These are phyloP conservation scores for Solidago caesia DNA, from an alignment of 129 eudicot species.

Conservation along the genomic window DNA sequence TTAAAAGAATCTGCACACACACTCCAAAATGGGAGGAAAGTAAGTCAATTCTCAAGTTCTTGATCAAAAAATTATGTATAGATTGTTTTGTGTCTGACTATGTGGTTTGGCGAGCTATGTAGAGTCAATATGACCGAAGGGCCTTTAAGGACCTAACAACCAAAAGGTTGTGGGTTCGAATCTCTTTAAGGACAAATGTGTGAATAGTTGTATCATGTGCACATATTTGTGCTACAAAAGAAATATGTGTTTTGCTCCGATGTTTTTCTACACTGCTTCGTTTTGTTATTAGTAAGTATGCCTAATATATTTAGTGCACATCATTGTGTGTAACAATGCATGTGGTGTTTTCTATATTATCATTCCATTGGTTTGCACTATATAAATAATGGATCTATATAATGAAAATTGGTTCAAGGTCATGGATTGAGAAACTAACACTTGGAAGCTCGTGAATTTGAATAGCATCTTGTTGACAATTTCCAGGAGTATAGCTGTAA, in stretches of 20 bases:
- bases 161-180: too few species aligned
- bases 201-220: too few species aligned
- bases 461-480: slow-evolving; percentile 45
- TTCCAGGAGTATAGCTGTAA: slow-evolving; percentile 38
- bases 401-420: slow-evolving; percentile 2
- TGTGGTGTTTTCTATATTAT: neutral
- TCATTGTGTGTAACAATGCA: too few species aligned
- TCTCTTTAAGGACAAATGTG: too few species aligned
- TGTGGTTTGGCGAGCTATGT: neutral
- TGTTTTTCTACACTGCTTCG: too few species aligned
- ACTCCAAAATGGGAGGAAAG: slow-evolving; percentile 26
- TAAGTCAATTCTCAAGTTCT: slow-evolving; percentile 13
- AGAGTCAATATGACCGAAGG: neutral
- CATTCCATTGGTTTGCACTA: neutral
- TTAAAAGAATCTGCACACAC: slow-evolving; percentile 54
- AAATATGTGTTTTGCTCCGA: too few species aligned
- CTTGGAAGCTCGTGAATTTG: slow-evolving; percentile 49
- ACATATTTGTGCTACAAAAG: too few species aligned
- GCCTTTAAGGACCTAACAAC: too few species aligned
- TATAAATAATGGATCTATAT: neutral
- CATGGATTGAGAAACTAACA: slow-evolving; percentile 40
- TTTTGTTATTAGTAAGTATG: neutral
- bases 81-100: too few species aligned
- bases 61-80: neutral
- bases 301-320: neutral